Conservation (phyloP, 768 basidiomycete species). For the Boletellus emodensis region DNA sequence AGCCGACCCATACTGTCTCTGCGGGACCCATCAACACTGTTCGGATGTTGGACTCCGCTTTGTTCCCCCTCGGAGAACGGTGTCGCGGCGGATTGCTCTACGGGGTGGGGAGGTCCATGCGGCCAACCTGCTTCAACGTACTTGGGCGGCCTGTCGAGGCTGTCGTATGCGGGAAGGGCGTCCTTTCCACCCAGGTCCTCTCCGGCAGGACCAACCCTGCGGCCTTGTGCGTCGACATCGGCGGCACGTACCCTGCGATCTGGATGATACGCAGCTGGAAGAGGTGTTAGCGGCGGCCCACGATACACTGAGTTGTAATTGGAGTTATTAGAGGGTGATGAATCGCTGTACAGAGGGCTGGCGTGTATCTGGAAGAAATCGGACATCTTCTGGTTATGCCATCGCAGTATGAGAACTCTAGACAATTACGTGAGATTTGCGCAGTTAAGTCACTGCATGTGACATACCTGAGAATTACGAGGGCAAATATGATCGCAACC, state of each 20-base stretch:
- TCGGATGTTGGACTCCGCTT: background rate
- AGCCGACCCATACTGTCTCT: background rate
- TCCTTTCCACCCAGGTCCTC: constrained; percentile 41
- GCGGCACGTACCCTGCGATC: constrained; percentile 28
- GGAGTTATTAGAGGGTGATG: background rate
- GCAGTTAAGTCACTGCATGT: background rate
- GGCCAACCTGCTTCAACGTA: constrained; percentile 31
- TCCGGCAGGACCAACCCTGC: constrained; percentile 32
- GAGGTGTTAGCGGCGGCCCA: constrained; percentile 15
- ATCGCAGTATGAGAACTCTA: constrained; percentile 24
- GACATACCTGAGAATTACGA: constrained; percentile 23
- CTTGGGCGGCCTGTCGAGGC: constrained; percentile 43
- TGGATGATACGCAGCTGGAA: constrained; percentile 20
- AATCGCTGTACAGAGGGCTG: background rate
- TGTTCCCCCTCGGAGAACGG: background rate
- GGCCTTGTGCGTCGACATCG: constrained; percentile 40
- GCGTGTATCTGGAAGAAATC: constrained; percentile 19
- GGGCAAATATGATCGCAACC: constrained; percentile 5
- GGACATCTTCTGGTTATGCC: constrained; percentile 12
- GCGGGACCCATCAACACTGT: no score
- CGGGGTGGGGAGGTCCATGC: background rate
- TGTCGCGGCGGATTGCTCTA: background rate
- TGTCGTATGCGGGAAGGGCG: constrained; percentile 45
- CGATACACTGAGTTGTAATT: constrained; percentile 10
- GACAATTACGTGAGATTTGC: constrained; percentile 1